Base-by-base conservation (phyloP, 352 stramenopile species). In the Salisapilia sapeloensis region DNA sequence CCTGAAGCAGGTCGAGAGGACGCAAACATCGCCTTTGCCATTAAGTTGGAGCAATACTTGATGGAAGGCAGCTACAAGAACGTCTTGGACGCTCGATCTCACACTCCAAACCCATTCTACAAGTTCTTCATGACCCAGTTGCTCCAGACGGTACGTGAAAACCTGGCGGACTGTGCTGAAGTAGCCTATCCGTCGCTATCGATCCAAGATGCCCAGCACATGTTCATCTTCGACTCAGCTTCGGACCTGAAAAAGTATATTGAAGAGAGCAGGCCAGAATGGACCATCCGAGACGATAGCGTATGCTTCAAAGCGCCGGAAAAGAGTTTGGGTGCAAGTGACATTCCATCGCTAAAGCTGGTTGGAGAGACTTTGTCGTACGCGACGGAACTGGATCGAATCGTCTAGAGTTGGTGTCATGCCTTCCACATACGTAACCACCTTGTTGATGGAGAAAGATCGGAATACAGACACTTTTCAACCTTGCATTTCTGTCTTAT, bases 141-240 rank as follows among this genome's bases (percentile, higher is more conserved):
- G 19, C 52, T 96, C 16, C 76, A 93, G 50, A 97, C 92, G 6
- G 92, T 97, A 26, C 70, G 92, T 10, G 89, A 96, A 48, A 92
- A 90, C 41, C 94, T 97, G 53, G 92, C 89, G 10, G 92, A 97
- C 57, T 96, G 87, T 60, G 74, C 92, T 22, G 87, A 97, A 63
- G 83, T 97, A 29, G 70, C 82, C 8, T 97, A 96, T 50, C 75
- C 84, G 53, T 89, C 61, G 18, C 74, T 97, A 28, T 69, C 69
- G 17, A 42, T 95, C 15, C 31, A 28, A 9, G 82, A 96, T 49
- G 83, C 85, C 3, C 71, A 92, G 46, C 75, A 77, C 33, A 93
- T 96, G 78, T 85, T 97, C 45, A 95, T 96, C 43, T 92, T 96
- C 38, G 63, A 84, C 48, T 79, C 64, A 29, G 38, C 52, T 12